Conservation (phyloP, 768 basidiomycete species). For the Russula olivacea region DNA sequence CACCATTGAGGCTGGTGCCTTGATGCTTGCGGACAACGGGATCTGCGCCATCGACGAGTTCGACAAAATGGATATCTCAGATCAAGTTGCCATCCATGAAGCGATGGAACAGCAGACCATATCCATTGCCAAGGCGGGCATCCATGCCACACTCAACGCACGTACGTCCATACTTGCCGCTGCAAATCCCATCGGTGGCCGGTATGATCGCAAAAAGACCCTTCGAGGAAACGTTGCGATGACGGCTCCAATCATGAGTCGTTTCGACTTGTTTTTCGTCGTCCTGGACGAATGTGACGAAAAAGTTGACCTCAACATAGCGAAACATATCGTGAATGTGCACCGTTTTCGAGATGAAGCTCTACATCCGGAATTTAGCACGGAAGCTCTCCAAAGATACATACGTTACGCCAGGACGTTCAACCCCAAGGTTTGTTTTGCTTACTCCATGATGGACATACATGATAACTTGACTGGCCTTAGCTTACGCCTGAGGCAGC, state of each 20-base stretch:
- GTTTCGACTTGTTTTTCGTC: constrained; percentile 97
- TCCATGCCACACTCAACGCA: constrained; percentile 96
- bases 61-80: constrained; percentile 99
- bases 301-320: constrained; percentile 86
- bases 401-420: constrained; percentile 97
- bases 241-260: constrained; percentile 98
- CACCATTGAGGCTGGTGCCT: constrained; percentile 97
- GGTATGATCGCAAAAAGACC: constrained; percentile 93
- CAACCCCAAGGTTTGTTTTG: constrained; percentile 74
- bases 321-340: constrained; percentile 95
- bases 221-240: constrained; percentile 91
- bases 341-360: constrained; percentile 94
- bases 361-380: constrained; percentile 94
- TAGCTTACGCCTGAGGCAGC: constrained; percentile 92
- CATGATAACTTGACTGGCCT: constrained; percentile 7
- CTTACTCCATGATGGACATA: neutral
- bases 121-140: constrained; percentile 98
- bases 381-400: constrained; percentile 92
- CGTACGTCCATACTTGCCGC: constrained; percentile 97
- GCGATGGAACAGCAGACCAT: constrained; percentile 99
- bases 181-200: constrained; percentile 94
- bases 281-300: constrained; percentile 97
- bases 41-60: constrained; percentile 99
- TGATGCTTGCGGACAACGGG: constrained; percentile 99
- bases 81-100: constrained; percentile 99